Evolutionary conservation across 768 basidiomycete species (phyloP).

Genomic region (Thelephora aurantiotincta): DNA sequence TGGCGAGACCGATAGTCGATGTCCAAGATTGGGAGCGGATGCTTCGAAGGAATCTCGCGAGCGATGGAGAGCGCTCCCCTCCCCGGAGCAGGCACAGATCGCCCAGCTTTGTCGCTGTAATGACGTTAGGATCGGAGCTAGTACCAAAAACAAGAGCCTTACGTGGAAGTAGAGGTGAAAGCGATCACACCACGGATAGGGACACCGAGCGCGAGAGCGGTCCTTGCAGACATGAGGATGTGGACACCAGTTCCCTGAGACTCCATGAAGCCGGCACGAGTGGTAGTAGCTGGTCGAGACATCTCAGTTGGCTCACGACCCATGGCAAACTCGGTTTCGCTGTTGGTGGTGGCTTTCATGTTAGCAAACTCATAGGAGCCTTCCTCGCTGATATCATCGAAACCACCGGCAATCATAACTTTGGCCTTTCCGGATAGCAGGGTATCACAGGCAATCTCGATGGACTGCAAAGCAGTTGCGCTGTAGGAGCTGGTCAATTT

Average conservation of each 20-base stretch:
- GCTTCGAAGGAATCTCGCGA: slow-evolving; percentile 67
- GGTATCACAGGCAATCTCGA: slow-evolving; percentile 96
- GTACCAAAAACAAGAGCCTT: slow-evolving; percentile 17
- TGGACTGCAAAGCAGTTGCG: slow-evolving; percentile 92
- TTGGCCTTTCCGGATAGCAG: slow-evolving; percentile 94
- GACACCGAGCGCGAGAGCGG: slow-evolving; percentile 86
- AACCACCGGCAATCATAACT: slow-evolving; percentile 98
- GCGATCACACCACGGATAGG: slow-evolving; percentile 89
- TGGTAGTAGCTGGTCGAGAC: slow-evolving; percentile 94
- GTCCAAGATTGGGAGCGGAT: slow-evolving; percentile 69
- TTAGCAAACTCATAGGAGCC: slow-evolving; percentile 99
- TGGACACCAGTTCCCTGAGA: slow-evolving; percentile 94
- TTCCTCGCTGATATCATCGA: slow-evolving; percentile 96
- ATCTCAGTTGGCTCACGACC: slow-evolving; percentile 98
- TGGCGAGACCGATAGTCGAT: slow-evolving; percentile 86
- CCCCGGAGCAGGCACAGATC: slow-evolving; percentile 94
- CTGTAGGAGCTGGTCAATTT: slow-evolving; percentile 22
- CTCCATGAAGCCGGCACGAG: slow-evolving; percentile 97
- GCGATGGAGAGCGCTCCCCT: slow-evolving; percentile 85
- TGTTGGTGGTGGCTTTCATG: slow-evolving; percentile 98
- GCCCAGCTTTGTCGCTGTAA: slow-evolving; percentile 90
- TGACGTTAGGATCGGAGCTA: slow-evolving; percentile 1
- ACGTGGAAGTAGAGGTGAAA: slow-evolving; percentile 95
- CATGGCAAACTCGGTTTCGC: slow-evolving; percentile 96
- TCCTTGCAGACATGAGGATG: slow-evolving; percentile 93